Evolutionary conservation across 2,329 filamentous ascomycete species (phyloP), one percentile per base, ranked within the genome.

Genomic region (Penicillium decumbens): DNA sequence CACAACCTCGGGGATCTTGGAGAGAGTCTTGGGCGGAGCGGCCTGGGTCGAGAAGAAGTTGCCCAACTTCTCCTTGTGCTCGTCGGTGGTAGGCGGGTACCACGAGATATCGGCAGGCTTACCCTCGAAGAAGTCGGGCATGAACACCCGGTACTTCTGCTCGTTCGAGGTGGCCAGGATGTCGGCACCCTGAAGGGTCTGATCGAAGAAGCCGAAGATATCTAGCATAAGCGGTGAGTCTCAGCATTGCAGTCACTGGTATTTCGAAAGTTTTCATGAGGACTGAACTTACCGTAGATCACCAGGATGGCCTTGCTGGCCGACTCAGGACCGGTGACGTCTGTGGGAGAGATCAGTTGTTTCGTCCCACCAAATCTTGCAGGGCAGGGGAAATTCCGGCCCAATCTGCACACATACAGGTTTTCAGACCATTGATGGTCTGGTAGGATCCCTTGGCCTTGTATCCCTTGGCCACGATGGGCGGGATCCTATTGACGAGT

Each of bases 51-150:
- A 60, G 71, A 84, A 83, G 72, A 82, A 83, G 50, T 80, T 67
- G 52, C 78, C 77, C 12, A 84, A 72, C 64, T 82, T 82, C 68
- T 80, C 61, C 56, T 76, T 75, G 68, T 84, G 80, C 51, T 84
- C 81, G 35, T 81, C 73, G 53, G 72, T 82, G 63, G 81, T 73
- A 13, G 80, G 80, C 0, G 80, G 80, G 65, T 80, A 82, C 78
- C 79, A 82, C 44, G 72, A 73, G 60, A 83, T 80, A 58, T 80
- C 78, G 52, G 77, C 81, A 30, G 88, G 86, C 57, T 81, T 78
- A 67, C 88, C 90, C 52, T 87, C 80, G 75, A 95, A 95, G 79
- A 88, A 92, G 73, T 96, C 91, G 25, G 91, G 91, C 56, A 96
- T 91, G 72, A 91, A 90, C 59, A 95, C 88, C 60, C 83, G 84